Conservation (phyloP, 805 yeast species). For the Ogataea paraovalis region DNA sequence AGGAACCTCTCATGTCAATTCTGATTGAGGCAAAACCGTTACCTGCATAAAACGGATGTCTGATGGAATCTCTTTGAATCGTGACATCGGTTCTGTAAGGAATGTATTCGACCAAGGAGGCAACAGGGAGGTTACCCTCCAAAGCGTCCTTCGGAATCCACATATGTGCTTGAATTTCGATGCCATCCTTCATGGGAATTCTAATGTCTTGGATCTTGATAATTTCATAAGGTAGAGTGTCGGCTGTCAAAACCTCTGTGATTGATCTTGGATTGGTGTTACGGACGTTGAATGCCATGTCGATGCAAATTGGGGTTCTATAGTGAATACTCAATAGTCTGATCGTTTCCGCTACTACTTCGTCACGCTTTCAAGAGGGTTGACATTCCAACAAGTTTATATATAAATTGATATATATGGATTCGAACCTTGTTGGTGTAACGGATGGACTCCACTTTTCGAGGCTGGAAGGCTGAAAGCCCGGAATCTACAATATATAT, state of each 20-base stretch:
- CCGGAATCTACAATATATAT: no score
- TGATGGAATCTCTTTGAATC: slow-evolving; percentile 39
- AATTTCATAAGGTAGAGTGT: slow-evolving; percentile 28
- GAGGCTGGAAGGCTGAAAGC: no score
- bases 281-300: slow-evolving; percentile 41
- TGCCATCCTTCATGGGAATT: slow-evolving; percentile 39
- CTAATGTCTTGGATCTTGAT: slow-evolving; percentile 33
- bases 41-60: slow-evolving; percentile 46
- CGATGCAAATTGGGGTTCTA: background rate
- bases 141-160: slow-evolving; percentile 41
- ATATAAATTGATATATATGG: no score
- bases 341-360: no score
- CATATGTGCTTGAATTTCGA: slow-evolving; percentile 36
- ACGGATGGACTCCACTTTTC: no score
- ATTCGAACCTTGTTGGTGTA: no score
- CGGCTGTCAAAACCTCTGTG: slow-evolving; percentile 17
- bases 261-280: slow-evolving; percentile 26
- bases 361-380: no score
- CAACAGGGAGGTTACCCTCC: slow-evolving; percentile 28
- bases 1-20: slow-evolving; percentile 44
- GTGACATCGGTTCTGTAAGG: slow-evolving; percentile 46
- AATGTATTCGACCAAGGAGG: slow-evolving; percentile 40
- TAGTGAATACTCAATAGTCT: no score
- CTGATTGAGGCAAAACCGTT: slow-evolving; percentile 42
- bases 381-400: background rate